A percentile compares a stretch with the other conserved stretches of the same genome.
These are phyloP conservation scores for Zea luxurians DNA, from an alignment of 176 grass and related monocot genomes.

Conservation along the genomic window DNA sequence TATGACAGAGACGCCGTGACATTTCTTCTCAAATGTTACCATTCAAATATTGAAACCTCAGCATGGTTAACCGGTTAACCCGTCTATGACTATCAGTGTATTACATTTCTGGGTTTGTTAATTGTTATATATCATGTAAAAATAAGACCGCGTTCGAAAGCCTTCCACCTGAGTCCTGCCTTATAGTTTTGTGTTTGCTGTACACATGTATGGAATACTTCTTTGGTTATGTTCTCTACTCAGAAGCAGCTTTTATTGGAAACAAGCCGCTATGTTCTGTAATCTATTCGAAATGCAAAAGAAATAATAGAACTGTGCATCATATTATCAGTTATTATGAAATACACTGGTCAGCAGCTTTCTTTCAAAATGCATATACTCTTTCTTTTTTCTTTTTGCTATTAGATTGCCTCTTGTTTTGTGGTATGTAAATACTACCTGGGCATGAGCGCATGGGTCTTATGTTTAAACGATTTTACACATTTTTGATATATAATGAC, in stretches of 20 bases:
- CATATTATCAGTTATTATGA: not conserved
- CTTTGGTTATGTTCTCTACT: not conserved
- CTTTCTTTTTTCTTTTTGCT: not conserved
- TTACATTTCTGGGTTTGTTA: not conserved
- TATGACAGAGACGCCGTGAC: not conserved
- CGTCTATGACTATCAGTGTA: not conserved
- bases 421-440: constrained; percentile 18
- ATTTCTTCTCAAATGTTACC: not conserved
- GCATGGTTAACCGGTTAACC: constrained; percentile 8
- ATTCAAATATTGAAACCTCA: not conserved
- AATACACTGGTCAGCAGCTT: not conserved
- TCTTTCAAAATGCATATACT: not conserved
- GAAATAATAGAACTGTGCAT: not conserved
- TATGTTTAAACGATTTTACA: constrained; percentile 24
- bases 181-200: not conserved
- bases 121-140: constrained; percentile 11
- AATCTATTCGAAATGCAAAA: not conserved
- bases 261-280: not conserved
- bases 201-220: not conserved
- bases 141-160: not conserved
- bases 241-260: not conserved
- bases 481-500: not conserved
- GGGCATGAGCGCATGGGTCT: not conserved
- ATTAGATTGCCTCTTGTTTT: not conserved
- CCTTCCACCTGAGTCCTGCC: not conserved